Conservation (phyloP, 1,139 yeast genomes). For the Pichia kudriavzevii region DNA sequence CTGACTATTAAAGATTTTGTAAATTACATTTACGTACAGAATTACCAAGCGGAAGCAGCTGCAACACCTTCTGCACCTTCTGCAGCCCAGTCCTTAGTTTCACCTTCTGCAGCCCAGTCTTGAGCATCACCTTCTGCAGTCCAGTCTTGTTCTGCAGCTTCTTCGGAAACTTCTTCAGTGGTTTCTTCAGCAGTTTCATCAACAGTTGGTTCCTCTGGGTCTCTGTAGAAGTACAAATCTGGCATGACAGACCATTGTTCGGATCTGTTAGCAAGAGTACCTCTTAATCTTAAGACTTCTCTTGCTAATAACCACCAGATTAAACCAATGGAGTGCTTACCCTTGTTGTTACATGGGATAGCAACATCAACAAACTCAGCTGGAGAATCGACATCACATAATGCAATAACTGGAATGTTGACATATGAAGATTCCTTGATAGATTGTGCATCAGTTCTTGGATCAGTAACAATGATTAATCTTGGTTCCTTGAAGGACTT, state of each 20-base stretch:
- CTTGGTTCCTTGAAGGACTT: constrained; percentile 99
- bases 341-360: constrained; percentile 99
- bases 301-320: constrained; percentile 99
- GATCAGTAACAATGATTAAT: constrained; percentile 97
- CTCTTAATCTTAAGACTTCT: constrained; percentile 99
- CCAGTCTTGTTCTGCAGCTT: constrained; percentile 56
- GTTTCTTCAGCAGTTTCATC: constrained; percentile 58
- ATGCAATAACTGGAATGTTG: constrained; percentile 99
- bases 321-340: constrained; percentile 99
- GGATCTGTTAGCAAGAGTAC: constrained; percentile 93
- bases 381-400: constrained; percentile 98
- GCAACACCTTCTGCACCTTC: constrained; percentile 28
- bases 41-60: constrained; percentile 28
- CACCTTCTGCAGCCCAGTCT: constrained; percentile 67
- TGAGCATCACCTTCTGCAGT: constrained; percentile 35
- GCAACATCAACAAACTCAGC: constrained; percentile 99
- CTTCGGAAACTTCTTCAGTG: constrained; percentile 54
- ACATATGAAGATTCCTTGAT: constrained; percentile 99
- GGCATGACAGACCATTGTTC: constrained; percentile 99
- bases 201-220: constrained; percentile 97
- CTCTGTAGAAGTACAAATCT: constrained; percentile 99
- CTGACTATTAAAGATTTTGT: constrained; percentile 10
- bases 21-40: constrained; percentile 10
- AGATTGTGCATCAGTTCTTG: constrained; percentile 99
- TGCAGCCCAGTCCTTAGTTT: constrained; percentile 37